Percentiles rank a stretch among this genome's conserved stretches.
Conservation (phyloP, 148 eudicot species). For the Bassia scoparia region DNA sequence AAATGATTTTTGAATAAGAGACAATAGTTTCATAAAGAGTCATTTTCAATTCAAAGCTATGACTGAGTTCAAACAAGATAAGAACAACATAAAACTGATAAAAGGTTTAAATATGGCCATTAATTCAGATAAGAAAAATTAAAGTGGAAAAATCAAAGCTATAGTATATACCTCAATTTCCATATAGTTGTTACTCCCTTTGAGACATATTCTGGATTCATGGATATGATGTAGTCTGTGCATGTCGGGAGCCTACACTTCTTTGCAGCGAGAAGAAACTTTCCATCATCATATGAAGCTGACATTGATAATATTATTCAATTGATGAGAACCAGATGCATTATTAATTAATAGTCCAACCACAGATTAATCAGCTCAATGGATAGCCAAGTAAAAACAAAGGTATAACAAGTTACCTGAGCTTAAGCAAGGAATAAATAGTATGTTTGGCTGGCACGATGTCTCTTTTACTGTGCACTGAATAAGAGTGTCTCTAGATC, state of each 20-base stretch:
- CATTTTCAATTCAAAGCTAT: neutral
- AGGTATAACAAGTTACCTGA: constrained; percentile 39
- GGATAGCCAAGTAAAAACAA: neutral
- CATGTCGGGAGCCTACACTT: constrained; percentile 74
- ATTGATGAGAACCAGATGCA: neutral
- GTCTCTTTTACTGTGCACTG: constrained; percentile 81
- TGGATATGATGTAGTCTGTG: constrained; percentile 74
- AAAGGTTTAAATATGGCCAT: neutral
- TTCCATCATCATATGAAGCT: constrained; percentile 80
- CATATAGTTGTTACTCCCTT: constrained; percentile 75
- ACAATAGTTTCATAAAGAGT: neutral
- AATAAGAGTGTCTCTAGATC: constrained; percentile 64
- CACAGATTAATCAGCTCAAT: neutral
- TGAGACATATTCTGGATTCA: constrained; percentile 58
- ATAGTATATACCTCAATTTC: constrained; percentile 58
- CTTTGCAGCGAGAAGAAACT: constrained; percentile 78
- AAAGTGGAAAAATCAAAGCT: neutral
- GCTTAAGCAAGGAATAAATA: constrained; percentile 56
- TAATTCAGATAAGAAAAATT: neutral
- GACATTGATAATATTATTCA: constrained; percentile 9
- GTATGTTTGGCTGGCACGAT: constrained; percentile 74
- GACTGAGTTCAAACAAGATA: neutral
- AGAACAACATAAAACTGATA: too few species aligned
- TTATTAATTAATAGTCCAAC: neutral
- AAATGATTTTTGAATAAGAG: neutral